A percentile compares a stretch with the other conserved stretches of the same genome.
These are phyloP conservation scores for Lasiodiplodia theobromae DNA, from an alignment of 2,329 filamentous ascomycete genomes.

Conservation along the genomic window DNA sequence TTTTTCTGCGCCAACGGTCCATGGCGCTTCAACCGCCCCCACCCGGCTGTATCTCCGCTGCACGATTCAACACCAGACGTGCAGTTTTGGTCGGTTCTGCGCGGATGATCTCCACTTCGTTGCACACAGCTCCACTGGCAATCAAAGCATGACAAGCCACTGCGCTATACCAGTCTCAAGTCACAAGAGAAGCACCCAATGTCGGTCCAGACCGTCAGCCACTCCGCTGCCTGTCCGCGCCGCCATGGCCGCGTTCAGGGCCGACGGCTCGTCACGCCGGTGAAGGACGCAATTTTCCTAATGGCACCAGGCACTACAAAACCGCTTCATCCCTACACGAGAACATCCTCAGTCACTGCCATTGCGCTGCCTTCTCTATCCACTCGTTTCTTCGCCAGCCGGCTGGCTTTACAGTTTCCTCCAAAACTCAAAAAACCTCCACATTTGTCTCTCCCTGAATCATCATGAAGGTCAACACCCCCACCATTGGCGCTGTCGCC, in stretches of 20 bases:
- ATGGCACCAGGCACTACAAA: neutral
- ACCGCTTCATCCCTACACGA: neutral
- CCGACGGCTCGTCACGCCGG: constrained; percentile 5
- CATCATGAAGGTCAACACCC: constrained; percentile 1
- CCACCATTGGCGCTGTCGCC: neutral
- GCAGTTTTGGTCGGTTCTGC: no score
- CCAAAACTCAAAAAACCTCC: neutral
- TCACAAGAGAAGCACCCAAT: constrained; percentile 2
- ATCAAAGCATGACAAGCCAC: constrained; percentile 10
- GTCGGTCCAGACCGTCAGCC: constrained; percentile 9
- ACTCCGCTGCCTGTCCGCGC: neutral
- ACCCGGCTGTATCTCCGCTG: neutral
- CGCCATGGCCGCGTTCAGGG: neutral
- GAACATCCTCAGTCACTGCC: neutral
- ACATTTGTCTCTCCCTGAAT: no score
- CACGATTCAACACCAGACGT: constrained; percentile 17
- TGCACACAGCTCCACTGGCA: constrained; percentile 1
- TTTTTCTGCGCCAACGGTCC: neutral
- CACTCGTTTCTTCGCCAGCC: neutral
- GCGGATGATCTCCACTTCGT: neutral
- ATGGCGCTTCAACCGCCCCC: neutral
- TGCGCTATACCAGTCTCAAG: constrained; percentile 2
- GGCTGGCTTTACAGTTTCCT: neutral
- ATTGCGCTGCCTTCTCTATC: neutral
- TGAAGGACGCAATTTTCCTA: neutral